phyloP scores from a whole-genome alignment of 2,329 filamentous ascomycete species.

The Ascocoryne sarcoides region DNA sequence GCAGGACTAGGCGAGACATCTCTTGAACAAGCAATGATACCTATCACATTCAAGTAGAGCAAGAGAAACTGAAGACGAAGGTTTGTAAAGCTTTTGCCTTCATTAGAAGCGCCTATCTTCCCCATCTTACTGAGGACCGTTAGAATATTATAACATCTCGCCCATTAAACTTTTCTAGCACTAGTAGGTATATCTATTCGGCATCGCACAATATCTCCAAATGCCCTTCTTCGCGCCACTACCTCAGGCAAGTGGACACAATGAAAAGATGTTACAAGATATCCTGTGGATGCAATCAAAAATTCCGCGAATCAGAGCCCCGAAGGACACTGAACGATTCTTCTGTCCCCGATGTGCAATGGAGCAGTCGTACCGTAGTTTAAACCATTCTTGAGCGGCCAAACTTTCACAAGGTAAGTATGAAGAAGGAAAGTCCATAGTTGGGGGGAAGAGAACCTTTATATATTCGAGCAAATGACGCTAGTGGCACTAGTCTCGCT shows the following conservation, averaged over 20 bases:
- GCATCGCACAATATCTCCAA: too few species aligned
- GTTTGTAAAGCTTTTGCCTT: too few species aligned
- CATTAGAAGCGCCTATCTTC: too few species aligned
- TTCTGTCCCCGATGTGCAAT: slow-evolving; percentile 49
- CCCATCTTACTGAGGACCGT: too few species aligned
- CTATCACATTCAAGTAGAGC: too few species aligned
- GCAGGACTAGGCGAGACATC: too few species aligned
- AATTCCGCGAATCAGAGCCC: slow-evolving; percentile 40
- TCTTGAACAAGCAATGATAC: too few species aligned
- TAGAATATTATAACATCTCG: too few species aligned
- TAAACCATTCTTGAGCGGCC: slow-evolving; percentile 25
- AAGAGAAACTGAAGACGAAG: too few species aligned
- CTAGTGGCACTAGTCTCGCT: neutral
- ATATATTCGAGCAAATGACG: neutral
- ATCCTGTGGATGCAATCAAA: slow-evolving; percentile 34
- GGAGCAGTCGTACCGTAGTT: slow-evolving; percentile 36
- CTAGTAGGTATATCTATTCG: too few species aligned
- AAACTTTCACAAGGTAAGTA: slow-evolving; percentile 31
- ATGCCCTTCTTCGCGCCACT: neutral
- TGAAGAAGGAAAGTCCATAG: slow-evolving; percentile 13
- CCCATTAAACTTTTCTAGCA: too few species aligned
- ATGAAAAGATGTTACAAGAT: slow-evolving; percentile 17
- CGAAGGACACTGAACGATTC: slow-evolving; percentile 30
- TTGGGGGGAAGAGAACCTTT: neutral
- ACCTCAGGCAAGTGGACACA: slow-evolving; percentile 3